These are phyloP conservation scores for Neoascochyta sp. DNA, from an alignment of 2,329 filamentous ascomycete species.

Conservation along the genomic window DNA sequence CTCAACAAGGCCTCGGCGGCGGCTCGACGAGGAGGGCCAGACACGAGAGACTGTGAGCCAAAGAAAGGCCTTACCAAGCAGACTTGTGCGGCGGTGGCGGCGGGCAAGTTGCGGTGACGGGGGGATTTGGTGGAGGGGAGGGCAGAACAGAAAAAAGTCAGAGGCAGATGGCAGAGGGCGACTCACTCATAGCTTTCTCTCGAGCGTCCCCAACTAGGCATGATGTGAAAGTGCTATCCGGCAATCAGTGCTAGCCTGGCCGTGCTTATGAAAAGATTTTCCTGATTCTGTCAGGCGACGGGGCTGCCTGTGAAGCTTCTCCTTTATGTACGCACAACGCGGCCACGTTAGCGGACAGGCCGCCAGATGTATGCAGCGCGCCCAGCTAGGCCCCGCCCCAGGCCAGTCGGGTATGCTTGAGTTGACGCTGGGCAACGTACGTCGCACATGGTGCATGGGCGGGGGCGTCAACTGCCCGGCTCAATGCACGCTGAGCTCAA, in stretches of 20 bases:
- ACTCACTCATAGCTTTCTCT: constrained; percentile 42
- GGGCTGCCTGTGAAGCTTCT: constrained; percentile 7
- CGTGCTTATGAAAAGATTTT: constrained; percentile 13
- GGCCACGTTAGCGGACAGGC: constrained; percentile 11
- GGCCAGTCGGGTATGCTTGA: constrained; percentile 8
- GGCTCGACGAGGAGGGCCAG: too few relatives aligned
- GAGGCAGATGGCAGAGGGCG: constrained; percentile 10
- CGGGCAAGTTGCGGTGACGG: constrained; percentile 14
- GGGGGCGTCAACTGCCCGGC: constrained; percentile 7
- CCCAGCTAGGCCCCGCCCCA: constrained; percentile 9
- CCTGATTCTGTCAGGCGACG: constrained; percentile 19
- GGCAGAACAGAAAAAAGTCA: constrained; percentile 11
- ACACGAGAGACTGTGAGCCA: too few relatives aligned
- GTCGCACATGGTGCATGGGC: constrained; percentile 9
- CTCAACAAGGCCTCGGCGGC: too few relatives aligned
- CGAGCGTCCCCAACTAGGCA: constrained; percentile 41
- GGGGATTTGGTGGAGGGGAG: constrained; percentile 8
- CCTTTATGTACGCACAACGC: constrained; percentile 31
- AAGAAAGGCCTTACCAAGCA: too few relatives aligned
- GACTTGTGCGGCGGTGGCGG: constrained; percentile 30
- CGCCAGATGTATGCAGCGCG: constrained; percentile 15
- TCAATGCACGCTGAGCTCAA: constrained; percentile 12
- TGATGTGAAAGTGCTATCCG: constrained; percentile 20
- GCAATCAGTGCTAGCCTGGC: constrained; percentile 21
- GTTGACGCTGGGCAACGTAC: constrained; percentile 7